Evolutionary conservation across 805 yeast genomes (phyloP), one percentile per base, ranked within the genome.

Genomic region (Candida adriatica): DNA sequence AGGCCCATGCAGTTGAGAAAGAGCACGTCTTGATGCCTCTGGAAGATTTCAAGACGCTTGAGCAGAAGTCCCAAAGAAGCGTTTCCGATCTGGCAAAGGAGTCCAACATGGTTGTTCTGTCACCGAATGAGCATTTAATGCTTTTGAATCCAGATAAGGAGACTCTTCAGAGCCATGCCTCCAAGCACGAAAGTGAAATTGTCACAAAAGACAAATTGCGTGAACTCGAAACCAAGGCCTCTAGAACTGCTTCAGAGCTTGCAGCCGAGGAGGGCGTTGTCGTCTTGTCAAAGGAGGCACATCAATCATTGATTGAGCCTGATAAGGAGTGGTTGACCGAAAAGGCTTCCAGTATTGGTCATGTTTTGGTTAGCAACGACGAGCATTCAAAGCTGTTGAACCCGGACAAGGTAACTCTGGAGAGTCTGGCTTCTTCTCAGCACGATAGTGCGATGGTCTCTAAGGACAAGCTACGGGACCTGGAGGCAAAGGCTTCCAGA

Each of bases 81-180:
- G 24, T 55, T 13, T 35, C 40, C 13, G 49, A 39, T 5, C 43
- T 42, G 25, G 56, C 56, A 1, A 30, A 35, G 11, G 49, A 40
- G 13, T 24, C 41, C 10, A 26, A 35, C 6, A 27, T 33, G 29
- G 36, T 36, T 6, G 35, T 40, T 5, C 16, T 48, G 8, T 23
- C 42, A 4, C 19, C 29, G 9, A 35, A 30, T 8, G 51, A 43
- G 8, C 37, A 42, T 27, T 18, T 31, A n/a, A 33, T 29, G 8
- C 27, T 47, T 1, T 11, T 31, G 8, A 24, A 30, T 8, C 51
- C 50, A n/a, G 29, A 16, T 4, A n/a, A 25, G 16, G n/a, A n/a
- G n/a, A n/a, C n/a, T n/a, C n/a, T n/a, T n/a, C n/a, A n/a, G n/a
- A n/a, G n/a, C n/a, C n/a, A n/a, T n/a, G n/a, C n/a, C n/a, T n/a